Conservation (phyloP, 306 rosid genomes). For the Lagenaria siceraria region DNA sequence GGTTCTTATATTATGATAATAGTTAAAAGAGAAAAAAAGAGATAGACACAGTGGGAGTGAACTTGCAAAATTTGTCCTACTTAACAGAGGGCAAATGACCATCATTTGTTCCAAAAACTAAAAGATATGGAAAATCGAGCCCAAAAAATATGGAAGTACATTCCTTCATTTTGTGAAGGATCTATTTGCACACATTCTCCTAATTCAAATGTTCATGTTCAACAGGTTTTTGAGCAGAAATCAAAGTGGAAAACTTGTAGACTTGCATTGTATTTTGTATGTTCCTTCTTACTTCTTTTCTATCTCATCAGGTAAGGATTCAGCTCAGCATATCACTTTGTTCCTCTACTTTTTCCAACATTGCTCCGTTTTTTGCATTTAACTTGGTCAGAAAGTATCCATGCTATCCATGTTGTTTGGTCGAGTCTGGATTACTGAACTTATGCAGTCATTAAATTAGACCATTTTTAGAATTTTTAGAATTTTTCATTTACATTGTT, state of each 20-base stretch:
- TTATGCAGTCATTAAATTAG: neutral
- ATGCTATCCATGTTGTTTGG: neutral
- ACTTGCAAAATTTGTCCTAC: neutral
- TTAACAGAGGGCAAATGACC: too few relatives aligned
- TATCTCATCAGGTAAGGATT: slow-evolving; percentile 62
- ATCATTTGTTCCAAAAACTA: too few relatives aligned
- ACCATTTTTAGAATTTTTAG: neutral
- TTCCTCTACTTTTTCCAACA: neutral
- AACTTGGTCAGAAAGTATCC: neutral
- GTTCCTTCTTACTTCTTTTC: slow-evolving; percentile 49
- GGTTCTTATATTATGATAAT: too few relatives aligned
- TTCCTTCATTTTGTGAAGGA: neutral
- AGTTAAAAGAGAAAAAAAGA: neutral
- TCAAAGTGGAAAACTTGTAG: slow-evolving; percentile 55
- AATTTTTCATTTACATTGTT: neutral
- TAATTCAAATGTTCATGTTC: slow-evolving; percentile 10
- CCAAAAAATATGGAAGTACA: neutral
- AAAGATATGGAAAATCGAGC: neutral
- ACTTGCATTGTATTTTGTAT: slow-evolving; percentile 53
- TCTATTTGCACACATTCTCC: neutral
- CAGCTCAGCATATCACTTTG: neutral
- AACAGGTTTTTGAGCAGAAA: slow-evolving; percentile 86
- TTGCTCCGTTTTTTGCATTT: neutral
- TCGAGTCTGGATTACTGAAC: neutral
- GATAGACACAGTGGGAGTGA: neutral